These are phyloP conservation scores for Pythium rhizo-oryzae DNA, from an alignment of 352 stramenopile species.

Conservation along the genomic window DNA sequence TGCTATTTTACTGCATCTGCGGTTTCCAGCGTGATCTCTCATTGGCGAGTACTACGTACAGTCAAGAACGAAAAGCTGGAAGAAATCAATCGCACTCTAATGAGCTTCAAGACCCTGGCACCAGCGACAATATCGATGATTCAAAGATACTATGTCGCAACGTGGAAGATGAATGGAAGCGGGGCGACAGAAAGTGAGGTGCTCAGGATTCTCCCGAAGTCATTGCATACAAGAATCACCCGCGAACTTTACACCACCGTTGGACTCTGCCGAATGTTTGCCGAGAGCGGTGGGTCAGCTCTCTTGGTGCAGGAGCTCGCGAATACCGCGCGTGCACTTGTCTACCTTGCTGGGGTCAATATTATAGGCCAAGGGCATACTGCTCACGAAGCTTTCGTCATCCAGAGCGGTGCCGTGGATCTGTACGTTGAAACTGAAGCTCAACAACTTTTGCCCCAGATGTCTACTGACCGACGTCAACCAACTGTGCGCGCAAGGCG, in stretches of 20 bases:
- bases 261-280: conserved; percentile 5
- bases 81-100: conserved; percentile 56
- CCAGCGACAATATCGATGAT: conserved; percentile 45
- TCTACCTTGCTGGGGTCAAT: conserved; percentile 52
- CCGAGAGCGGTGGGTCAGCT: no score
- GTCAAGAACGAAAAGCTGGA: conserved; percentile 49
- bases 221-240: conserved; percentile 33
- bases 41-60: conserved; percentile 43
- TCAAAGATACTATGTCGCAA: conserved; percentile 61
- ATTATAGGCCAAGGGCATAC: conserved; percentile 51
- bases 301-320: conserved; percentile 6
- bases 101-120: conserved; percentile 38
- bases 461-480: not conserved
- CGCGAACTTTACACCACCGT: conserved; percentile 44
- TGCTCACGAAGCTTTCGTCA: conserved; percentile 53
- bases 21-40: conserved; percentile 48
- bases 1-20: conserved; percentile 68
- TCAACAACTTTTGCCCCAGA: not conserved
- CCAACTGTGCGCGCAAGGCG: not conserved
- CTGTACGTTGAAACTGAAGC: conserved; percentile 17
- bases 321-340: conserved; percentile 40
- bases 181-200: conserved; percentile 48
- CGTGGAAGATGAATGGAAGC: conserved; percentile 71
- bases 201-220: conserved; percentile 44
- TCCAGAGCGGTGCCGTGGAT: conserved; percentile 57